Base-by-base conservation (phyloP, 2,329 filamentous ascomycete species). In the Uncinocarpus reesii region DNA sequence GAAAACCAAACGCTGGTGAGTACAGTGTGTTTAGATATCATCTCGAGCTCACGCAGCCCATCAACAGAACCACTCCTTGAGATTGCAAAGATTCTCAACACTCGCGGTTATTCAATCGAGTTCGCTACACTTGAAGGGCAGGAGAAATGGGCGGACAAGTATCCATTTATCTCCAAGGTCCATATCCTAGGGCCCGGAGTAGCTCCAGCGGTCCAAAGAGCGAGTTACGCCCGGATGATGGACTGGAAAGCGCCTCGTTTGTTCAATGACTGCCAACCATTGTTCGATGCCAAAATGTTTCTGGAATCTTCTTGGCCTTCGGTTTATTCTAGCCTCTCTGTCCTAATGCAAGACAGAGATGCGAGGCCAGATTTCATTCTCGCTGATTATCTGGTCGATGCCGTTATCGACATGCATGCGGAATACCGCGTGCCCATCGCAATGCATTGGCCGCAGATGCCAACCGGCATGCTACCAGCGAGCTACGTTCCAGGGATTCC, bases 331-430 rank as follows among this genome's bases (percentile, higher is more conserved):
- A 48, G 52, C 2, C 53, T 62, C 6, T 56, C 59, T 26, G 46
- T 45, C 4, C 56, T 65, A 15, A 54, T 59, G 47, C 31, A 52
- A 1, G 46, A 51, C 26, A 42, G 52, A 4, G 53, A 48, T 1
- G 60, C 55, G 1, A 54, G 57, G 10, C 69, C 69, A 0, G 62
- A 65, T 52, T 61, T 71, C 46, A 67, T 72, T 20, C 48, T 72
- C 2, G 65, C 67, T 0, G 69, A 72, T 45, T 72, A 69, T 58
- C 69, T 71, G 32, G 66, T 65, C 23, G 68, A 72, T 5, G 68
- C 66, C 0, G 66, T 61, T 2, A 57, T 62, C 38, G 70, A 72
- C 47, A 68, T 72, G 40, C 59, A 63, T 4, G 49, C 56, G 15
- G 58, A 71, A 53, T 63, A 63, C 28, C 54, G 57, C 11, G 50